Base-by-base conservation (phyloP, 2,329 filamentous ascomycete species). In the Pezicula neosporulosa region DNA sequence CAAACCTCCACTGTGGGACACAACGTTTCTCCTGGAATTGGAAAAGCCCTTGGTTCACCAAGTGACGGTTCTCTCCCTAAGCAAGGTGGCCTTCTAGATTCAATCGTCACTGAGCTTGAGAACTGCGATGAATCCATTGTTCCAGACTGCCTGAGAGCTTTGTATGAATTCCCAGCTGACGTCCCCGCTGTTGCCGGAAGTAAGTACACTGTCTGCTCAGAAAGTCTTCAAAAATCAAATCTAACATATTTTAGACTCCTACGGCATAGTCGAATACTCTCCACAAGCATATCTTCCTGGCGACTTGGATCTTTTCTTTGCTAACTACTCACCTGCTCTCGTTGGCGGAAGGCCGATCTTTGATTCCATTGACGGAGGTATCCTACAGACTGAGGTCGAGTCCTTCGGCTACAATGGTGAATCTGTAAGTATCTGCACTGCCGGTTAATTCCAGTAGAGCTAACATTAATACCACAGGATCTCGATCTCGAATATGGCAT, bases 91-190 rank as follows among this genome's bases (percentile, higher is more conserved):
- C 15, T 48, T 2, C 35, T 63, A 35, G 28, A 55, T 13, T 56
- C 55, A 33, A 15, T 53, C 3, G 50, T n/a, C 9, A 36, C 55
- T 16, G 44, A 38, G 1, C 38, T 63, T 35, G 50, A 56, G 9
- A 63, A 69, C 49, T 85, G 81, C 60, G 74, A 78, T 57, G 63
- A 65, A 21, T 72, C 75, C 55, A 80, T 83, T 56, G 82, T 77
- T 0, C 78, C 78, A 0, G 72, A 73, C 41, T 85, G 81, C 58
- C 71, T 81, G 51, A 70, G 71, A 39, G 75, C 75, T 13, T 63
- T 81, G 18, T 81, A 81, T 57, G 58, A 63, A 1, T 72, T 75
- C 48, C 70, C 76, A 16, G 56, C 68, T 8, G 69, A 70, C 8
- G 63, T 61, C 3, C 62, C 65, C 4, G 61, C 63, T 37, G 41